Percentiles rank a stretch among this genome's conserved stretches.
Evolutionary conservation across 1,139 yeast species (phyloP).

Genomic region (Blastobotrys raffinosifermentans): DNA sequence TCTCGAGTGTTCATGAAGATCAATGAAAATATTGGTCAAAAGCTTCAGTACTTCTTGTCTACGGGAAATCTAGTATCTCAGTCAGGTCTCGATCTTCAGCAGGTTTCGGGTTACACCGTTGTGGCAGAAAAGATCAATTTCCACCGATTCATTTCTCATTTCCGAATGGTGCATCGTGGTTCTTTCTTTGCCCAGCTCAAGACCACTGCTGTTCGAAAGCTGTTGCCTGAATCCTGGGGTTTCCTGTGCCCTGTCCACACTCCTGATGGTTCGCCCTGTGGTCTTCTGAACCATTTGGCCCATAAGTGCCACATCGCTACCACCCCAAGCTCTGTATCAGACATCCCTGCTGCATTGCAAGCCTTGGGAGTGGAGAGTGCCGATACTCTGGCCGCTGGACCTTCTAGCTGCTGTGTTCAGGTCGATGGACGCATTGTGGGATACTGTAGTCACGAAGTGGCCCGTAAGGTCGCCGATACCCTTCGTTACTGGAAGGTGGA

Average conservation of each 20-base stretch:
- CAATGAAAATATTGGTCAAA: conserved; percentile 91
- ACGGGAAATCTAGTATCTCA: conserved; percentile 97
- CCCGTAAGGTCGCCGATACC: conserved; percentile 80
- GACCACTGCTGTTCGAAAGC: conserved; percentile 93
- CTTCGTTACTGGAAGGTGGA: conserved; percentile 91
- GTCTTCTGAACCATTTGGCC: conserved; percentile 91
- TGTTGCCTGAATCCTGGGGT: conserved; percentile 98
- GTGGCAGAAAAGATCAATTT: conserved; percentile 98
- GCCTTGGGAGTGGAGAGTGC: conserved; percentile 80
- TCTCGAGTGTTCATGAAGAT: conserved; percentile 70
- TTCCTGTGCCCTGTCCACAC: conserved; percentile 98
- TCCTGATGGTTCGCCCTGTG: conserved; percentile 99
- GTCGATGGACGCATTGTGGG: conserved; percentile 90
- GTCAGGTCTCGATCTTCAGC: conserved; percentile 96
- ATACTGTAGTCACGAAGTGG: conserved; percentile 90
- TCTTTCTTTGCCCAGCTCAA: conserved; percentile 97
- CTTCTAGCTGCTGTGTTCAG: conserved; percentile 81
- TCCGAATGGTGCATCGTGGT: conserved; percentile 99
- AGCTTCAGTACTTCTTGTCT: conserved; percentile 86
- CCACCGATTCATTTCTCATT: conserved; percentile 93
- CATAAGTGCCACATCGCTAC: conserved; percentile 91
- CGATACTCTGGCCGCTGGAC: conserved; percentile 71
- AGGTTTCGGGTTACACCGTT: conserved; percentile 96
- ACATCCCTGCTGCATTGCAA: conserved; percentile 59
- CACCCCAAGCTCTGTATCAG: conserved; percentile 63